phyloP scores from a whole-genome alignment of 306 rosid genomes.

The Casuarina equisetifolia region DNA sequence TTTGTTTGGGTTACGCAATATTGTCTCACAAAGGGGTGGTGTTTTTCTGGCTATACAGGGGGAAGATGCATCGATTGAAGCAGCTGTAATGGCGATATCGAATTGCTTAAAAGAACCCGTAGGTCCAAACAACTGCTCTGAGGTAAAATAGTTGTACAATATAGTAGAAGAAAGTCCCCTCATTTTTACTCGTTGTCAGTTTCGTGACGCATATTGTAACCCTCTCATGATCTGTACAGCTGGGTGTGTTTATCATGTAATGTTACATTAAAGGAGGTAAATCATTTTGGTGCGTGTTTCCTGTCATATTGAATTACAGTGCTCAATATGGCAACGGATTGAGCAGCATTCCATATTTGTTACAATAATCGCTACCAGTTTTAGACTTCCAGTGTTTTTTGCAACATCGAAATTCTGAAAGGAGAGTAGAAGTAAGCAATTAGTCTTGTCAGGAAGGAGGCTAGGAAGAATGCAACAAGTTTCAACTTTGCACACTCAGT shows the following conservation, averaged over 20 bases:
- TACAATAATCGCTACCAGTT: not conserved
- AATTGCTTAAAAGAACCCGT: constrained; percentile 88
- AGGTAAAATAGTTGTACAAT: constrained; percentile 53
- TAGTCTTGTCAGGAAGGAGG: not conserved
- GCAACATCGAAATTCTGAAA: not conserved
- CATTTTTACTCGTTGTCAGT: constrained; percentile 12
- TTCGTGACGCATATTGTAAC: constrained; percentile 8
- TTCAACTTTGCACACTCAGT: not conserved
- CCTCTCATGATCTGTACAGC: constrained; percentile 2
- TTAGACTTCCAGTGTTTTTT: not conserved
- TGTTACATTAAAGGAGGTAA: not conserved
- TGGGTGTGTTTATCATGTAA: not conserved
- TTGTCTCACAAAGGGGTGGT: not conserved
- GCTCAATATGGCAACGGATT: constrained; percentile 13
- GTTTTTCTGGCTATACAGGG: constrained; percentile 53
- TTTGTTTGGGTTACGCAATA: constrained; percentile 4
- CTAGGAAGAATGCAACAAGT: not conserved
- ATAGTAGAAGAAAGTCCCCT: not conserved
- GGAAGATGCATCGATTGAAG: constrained; percentile 89
- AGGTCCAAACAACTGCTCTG: constrained; percentile 79
- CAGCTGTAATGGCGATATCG: constrained; percentile 90
- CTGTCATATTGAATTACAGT: constrained; percentile 15
- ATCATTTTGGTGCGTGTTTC: constrained; percentile 7
- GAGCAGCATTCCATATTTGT: constrained; percentile 19
- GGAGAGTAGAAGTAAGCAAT: not conserved